Evolutionary conservation across 805 yeast genomes (phyloP).

Genomic region (Starmerella geochares): DNA sequence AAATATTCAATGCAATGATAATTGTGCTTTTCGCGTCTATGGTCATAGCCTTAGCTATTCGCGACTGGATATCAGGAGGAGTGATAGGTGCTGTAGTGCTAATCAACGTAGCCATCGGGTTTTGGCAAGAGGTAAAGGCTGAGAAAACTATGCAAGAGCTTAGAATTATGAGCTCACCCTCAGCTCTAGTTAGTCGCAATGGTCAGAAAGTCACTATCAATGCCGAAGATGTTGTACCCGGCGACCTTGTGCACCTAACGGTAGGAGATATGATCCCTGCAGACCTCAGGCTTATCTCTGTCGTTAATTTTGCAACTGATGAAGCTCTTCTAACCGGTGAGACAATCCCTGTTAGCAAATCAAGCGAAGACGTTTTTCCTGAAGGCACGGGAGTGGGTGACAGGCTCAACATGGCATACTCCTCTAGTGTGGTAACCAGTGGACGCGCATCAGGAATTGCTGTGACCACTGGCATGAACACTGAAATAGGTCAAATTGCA

Average conservation of each 20-base stretch:
- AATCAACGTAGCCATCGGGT: conserved; percentile 57
- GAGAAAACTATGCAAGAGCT: conserved; percentile 72
- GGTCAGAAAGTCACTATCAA: conserved; percentile 49
- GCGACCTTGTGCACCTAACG: conserved; percentile 69
- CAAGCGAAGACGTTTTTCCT: conserved; percentile 36
- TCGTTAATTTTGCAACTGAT: conserved; percentile 73
- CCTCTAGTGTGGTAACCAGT: conserved; percentile 59
- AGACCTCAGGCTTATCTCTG: conserved; percentile 68
- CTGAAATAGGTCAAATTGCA: conserved; percentile 71
- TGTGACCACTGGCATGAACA: conserved; percentile 54
- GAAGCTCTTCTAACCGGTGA: conserved; percentile 93
- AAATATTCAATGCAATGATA: conserved; percentile 69
- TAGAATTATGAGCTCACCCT: conserved; percentile 55
- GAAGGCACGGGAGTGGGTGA: conserved; percentile 46
- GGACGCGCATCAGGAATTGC: conserved; percentile 67
- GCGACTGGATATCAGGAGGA: conserved; percentile 76
- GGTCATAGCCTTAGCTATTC: conserved; percentile 60
- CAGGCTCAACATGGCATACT: conserved; percentile 58
- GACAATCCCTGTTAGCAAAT: conserved; percentile 53
- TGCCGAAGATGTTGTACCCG: conserved; percentile 60
- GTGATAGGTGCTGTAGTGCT: conserved; percentile 60
- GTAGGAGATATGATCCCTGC: conserved; percentile 97
- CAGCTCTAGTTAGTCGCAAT: conserved; percentile 55
- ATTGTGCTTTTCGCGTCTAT: conserved; percentile 58
- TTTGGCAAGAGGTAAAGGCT: conserved; percentile 61